phyloP scores from a whole-genome alignment of 2,329 filamentous ascomycete genomes.

The Dactylellina sp. region DNA sequence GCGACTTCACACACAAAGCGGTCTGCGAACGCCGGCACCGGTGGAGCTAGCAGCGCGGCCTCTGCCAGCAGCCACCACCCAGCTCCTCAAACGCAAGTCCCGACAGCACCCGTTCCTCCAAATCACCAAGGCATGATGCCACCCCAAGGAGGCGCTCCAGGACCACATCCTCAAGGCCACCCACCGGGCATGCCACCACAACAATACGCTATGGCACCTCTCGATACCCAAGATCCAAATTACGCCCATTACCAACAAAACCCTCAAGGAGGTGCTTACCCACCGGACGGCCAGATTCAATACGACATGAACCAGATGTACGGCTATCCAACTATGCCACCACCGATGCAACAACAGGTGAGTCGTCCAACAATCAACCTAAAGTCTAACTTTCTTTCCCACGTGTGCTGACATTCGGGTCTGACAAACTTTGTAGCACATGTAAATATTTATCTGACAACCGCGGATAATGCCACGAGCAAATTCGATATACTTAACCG shows the following conservation, averaged over 20 bases:
- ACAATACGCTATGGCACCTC: conserved; percentile 82
- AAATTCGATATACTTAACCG: conserved; percentile 11
- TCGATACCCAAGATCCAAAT: conserved; percentile 78
- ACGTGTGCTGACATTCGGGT: conserved; percentile 47
- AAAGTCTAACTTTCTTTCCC: conserved; percentile 21
- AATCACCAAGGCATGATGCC: conserved; percentile 72
- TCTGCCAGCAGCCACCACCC: conserved; percentile 65
- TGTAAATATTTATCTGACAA: conserved; percentile 44
- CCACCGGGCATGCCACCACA: conserved; percentile 84
- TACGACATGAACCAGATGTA: conserved; percentile 87
- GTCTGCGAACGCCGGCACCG: conserved; percentile 66
- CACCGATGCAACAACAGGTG: conserved; percentile 72
- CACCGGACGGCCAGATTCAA: conserved; percentile 74
- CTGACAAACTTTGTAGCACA: conserved; percentile 57
- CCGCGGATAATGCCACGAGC: conserved; percentile 43
- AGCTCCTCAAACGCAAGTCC: conserved; percentile 67
- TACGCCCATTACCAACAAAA: conserved; percentile 81
- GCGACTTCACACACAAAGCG: conserved; percentile 83
- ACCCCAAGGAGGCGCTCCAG: conserved; percentile 72
- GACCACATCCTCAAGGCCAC: conserved; percentile 72
- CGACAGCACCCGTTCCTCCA: conserved; percentile 68
- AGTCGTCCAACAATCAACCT: conserved; percentile 62
- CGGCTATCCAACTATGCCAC: conserved; percentile 80
- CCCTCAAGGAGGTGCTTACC: conserved; percentile 60
- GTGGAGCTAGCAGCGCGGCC: conserved; percentile 68